Evolutionary conservation across 331 rosid genomes (phyloP).

Genomic region (Acacia concinna): DNA sequence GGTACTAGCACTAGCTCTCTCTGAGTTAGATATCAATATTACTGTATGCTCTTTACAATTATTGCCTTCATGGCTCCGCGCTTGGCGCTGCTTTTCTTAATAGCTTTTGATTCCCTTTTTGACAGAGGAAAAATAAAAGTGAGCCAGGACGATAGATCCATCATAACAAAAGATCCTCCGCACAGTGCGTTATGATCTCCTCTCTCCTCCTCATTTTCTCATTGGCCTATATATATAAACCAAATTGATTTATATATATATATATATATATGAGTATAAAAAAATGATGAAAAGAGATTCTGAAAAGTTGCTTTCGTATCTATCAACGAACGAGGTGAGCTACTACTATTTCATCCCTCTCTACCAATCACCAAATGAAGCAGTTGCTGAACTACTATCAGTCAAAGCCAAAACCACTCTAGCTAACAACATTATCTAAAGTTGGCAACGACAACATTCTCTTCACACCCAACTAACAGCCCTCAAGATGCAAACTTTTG

Average conservation of each 20-base stretch:
- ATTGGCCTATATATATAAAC: not conserved
- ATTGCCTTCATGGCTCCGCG: conserved; percentile 24
- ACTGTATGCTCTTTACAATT: conserved; percentile 11
- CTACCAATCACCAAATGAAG: not conserved
- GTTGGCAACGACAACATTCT: not conserved
- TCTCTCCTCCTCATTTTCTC: not conserved
- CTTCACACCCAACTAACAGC: not conserved
- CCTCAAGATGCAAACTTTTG: not conserved
- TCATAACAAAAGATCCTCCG: conserved; percentile 8
- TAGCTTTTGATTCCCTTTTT: conserved; percentile 9
- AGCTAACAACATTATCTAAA: not conserved
- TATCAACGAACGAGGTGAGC: not conserved
- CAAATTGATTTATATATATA: not conserved
- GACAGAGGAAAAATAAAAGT: not conserved
- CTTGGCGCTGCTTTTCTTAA: conserved; percentile 27
- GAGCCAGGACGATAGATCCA: not conserved
- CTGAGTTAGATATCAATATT: conserved; percentile 17
- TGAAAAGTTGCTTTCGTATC: conserved; percentile 12
- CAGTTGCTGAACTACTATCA: not conserved
- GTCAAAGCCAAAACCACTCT: not conserved
- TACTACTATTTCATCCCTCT: not conserved
- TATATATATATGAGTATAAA: not conserved
- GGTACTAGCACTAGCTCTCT: not conserved
- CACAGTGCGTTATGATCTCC: not conserved
- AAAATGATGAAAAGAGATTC: not conserved